Conservation (phyloP, 257 asterid genomes). For the Knoxia roxburghii region DNA sequence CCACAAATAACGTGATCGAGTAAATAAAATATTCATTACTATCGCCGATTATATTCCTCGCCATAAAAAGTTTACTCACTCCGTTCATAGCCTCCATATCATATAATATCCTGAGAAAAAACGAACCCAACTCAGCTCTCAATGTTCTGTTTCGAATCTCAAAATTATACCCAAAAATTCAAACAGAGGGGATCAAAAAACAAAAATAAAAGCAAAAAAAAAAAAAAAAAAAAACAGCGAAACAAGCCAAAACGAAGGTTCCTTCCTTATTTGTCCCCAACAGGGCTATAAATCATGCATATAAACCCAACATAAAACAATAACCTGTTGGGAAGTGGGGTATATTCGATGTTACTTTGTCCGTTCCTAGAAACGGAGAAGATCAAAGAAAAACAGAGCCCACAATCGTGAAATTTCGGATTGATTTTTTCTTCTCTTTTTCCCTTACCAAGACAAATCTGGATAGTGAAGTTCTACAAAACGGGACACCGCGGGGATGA, state of each 20-base stretch:
- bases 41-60: not conserved
- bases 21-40: not conserved
- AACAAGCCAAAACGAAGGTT: not conserved
- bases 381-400: too few relatives aligned
- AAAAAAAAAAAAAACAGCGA: not conserved
- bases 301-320: not conserved
- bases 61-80: not conserved
- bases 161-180: not conserved
- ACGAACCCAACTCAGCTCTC: not conserved
- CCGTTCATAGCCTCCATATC: not conserved
- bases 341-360: not conserved
- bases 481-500: too few relatives aligned
- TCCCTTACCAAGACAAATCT: too few relatives aligned
- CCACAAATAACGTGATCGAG: slow-evolving; percentile 43
- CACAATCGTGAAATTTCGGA: too few relatives aligned
- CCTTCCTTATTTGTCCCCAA: not conserved
- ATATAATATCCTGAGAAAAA: too few relatives aligned
- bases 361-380: not conserved
- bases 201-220: not conserved
- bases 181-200: not conserved
- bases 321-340: not conserved
- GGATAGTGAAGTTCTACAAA: too few relatives aligned
- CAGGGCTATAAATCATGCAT: not conserved
- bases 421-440: too few relatives aligned
- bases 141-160: not conserved